Base-by-base conservation (phyloP, 805 yeast genomes). In the Nakazawaea wyomingensis region DNA sequence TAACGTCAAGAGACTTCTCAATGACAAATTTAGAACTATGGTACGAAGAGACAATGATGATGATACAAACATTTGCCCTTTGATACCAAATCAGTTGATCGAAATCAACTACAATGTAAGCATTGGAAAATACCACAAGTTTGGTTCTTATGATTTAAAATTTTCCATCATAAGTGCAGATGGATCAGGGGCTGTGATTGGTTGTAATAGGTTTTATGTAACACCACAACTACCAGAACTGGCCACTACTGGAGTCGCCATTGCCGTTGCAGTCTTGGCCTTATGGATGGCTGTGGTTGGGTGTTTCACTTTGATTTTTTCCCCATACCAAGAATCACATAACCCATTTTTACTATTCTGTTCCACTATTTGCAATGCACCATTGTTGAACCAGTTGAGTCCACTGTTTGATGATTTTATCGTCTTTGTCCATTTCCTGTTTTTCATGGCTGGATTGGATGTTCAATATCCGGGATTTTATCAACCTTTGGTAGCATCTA, bases 401-500 rank as follows among this genome's bases (percentile, higher is more conserved):
- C 83, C 86, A 1, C 69, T 72, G 10, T 65, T 69, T 7, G 60
- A 64, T 4, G 75, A 76, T 29, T 68, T 74, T 34, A 49, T 80
- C 2, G 57, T 66, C 16, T 80, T 79, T 56, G 53, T 78, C 27
- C 88, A 82, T 53, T 81, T 73, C 60, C 72, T 79, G 1, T 68
- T 78, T 34, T 76, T 80, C 54, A 65, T 74, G 50, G 75, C 74
- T 5, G 82, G 76, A 4, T 60, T 82, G 22, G 69, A 70, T 48
- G 54, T 82, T 16, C 60, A 65, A 20, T 82, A 75, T 50, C 88
- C 89, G 0, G 85, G 83, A 0, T 79, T 74, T 52, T 76, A 70
- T 46, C 82, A 72, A 47, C 83, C 83, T 0, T 55, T 76, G 11
- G 56, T 78, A 37, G 64, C 77, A 3, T 60, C 68, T 13, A 52